These are phyloP conservation scores for Aspergillus conjunctus DNA, from an alignment of 495 filamentous ascomycete genomes.

Conservation along the genomic window DNA sequence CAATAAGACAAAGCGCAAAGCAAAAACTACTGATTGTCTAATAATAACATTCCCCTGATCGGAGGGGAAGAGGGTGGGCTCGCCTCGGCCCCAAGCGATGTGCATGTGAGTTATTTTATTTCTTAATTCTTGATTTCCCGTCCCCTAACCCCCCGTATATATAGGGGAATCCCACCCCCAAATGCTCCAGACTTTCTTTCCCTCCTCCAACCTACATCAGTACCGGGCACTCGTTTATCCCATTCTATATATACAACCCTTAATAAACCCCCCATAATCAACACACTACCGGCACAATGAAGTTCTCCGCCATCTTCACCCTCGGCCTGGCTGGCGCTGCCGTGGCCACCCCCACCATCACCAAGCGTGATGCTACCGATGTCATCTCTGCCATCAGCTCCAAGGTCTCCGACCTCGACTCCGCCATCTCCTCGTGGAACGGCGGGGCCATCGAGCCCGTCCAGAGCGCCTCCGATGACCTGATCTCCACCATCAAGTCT, in stretches of 20 bases:
- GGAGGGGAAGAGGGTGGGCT: no score
- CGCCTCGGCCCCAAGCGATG: constrained; percentile 18
- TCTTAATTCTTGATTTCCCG: no score
- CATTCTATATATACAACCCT: constrained; percentile 24
- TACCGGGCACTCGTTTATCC: constrained; percentile 32
- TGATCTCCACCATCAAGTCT: constrained; percentile 37
- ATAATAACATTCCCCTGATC: constrained; percentile 17
- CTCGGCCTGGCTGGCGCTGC: constrained; percentile 31
- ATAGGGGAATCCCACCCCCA: constrained; percentile 17
- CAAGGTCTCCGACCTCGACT: constrained; percentile 38
- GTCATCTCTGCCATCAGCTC: constrained; percentile 36
- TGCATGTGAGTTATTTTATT: constrained; percentile 24
- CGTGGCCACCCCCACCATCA: constrained; percentile 31
- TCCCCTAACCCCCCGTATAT: constrained; percentile 18
- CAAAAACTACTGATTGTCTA: no score
- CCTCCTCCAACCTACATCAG: constrained; percentile 12
- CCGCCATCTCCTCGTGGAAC: constrained; percentile 38
- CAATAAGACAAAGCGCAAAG: background rate
- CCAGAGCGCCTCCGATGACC: constrained; percentile 33
- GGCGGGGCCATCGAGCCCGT: constrained; percentile 34
- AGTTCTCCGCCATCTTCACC: constrained; percentile 40
- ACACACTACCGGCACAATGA: constrained; percentile 38
- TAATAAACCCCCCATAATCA: constrained; percentile 15
- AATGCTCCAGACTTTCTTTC: no score
- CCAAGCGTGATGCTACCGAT: constrained; percentile 35